phyloP scores from a whole-genome alignment of 331 rosid genomes.

The Erythrophleum ivorense region DNA sequence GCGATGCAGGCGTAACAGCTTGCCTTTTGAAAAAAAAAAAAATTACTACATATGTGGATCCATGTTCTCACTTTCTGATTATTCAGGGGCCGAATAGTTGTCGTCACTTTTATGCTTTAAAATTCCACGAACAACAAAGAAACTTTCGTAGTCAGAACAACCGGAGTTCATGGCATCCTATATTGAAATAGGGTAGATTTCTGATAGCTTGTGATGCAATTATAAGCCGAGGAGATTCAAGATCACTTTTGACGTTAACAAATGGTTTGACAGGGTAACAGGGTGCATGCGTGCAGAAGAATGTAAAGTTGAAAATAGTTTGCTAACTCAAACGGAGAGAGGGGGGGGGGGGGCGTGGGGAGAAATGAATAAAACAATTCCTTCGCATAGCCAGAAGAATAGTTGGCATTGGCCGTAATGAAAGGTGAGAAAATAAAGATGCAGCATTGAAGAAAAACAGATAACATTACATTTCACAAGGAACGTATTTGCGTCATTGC shows the following conservation, averaged over 20 bases:
- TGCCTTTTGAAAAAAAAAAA: no score
- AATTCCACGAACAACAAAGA: neutral
- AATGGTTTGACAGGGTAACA: neutral
- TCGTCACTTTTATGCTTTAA: no score
- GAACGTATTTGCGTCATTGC: conserved; percentile 41
- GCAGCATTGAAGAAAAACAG: conserved; percentile 40
- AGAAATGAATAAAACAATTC: neutral
- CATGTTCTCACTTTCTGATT: no score
- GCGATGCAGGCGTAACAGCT: neutral
- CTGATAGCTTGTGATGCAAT: no score
- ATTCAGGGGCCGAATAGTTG: no score
- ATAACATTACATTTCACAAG: conserved; percentile 45
- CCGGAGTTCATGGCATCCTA: no score
- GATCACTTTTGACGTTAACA: no score
- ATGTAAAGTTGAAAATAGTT: neutral
- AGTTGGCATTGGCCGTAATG: neutral
- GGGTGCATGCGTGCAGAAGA: neutral
- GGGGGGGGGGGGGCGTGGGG: no score
- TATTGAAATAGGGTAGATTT: no score
- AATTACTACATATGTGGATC: no score
- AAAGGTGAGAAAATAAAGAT: neutral
- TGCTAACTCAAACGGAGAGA: neutral
- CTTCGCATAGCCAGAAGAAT: neutral
- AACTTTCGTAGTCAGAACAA: neutral
- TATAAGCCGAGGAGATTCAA: neutral